Base-by-base conservation (phyloP, 352 stramenopile species). In the Globisporangium cystogenes region DNA sequence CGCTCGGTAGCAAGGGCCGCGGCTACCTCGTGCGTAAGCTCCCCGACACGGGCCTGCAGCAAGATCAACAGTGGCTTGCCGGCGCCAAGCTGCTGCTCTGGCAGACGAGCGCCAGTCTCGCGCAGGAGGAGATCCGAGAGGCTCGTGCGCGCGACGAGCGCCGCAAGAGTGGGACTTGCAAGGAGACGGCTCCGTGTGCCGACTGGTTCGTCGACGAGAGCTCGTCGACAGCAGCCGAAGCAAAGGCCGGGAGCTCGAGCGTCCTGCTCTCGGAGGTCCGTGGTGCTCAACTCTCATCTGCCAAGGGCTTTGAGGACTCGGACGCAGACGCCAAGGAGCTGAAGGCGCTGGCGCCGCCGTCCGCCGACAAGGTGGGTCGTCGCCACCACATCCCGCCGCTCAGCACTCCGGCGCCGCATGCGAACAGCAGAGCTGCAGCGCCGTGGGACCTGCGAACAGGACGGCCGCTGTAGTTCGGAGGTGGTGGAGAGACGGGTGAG, bases 81-180 rank as follows among this genome's bases (percentile, higher is more conserved):
- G 67, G 60, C 10, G 70, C 72, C 0, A 88, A 84, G 53, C 46
- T 86, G 0, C 31, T 86, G 27, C 65, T 88, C 1, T 88, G 76
- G 74, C 76, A 87, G 46, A 87, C 76, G 1, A 72, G 48, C 36
- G 53, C 24, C 41, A 87, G 76, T 55, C 56, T 87, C 4, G 72
- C 65, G 7, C 74, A 72, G 7, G 76, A 87, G 36, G 68, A 77
- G 11, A 40, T 69, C 11, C 55, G 57, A 1, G 71, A 77, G 27
- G 54, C 64, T 21, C 57, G 76, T 46, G 53, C 70, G 16, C 53
- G 74, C 24, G 59, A 58, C 4, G 67, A 53, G 0, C 50, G 65
- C 36, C 33, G 60, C 12, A 70, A 64, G 20, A 66, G 8, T 18
- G 18, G 6, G 5, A 54, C 14, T 12, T 23, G 15, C 15, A 52